Evolutionary conservation across 2,329 filamentous ascomycete genomes (phyloP).

Genomic region (Fusarium scirpi): DNA sequence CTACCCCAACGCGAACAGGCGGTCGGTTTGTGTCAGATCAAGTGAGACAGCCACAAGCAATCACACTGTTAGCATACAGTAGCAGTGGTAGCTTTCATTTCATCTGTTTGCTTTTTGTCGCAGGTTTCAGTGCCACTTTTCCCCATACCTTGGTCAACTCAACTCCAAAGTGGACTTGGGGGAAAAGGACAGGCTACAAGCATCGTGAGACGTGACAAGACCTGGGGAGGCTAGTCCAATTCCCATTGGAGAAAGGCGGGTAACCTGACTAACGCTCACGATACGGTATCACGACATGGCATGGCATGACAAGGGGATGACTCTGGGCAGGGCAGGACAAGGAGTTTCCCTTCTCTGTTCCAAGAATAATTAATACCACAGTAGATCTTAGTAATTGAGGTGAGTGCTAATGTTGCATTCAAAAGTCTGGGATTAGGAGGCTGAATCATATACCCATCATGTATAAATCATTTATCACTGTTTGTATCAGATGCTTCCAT

Average conservation of each 20-base stretch:
- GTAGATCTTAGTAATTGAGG: neutral
- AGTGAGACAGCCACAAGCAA: slow-evolving; percentile 30
- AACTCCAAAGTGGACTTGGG: neutral
- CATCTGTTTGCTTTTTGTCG: neutral
- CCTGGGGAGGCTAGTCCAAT: slow-evolving; percentile 12
- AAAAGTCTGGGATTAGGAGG: neutral
- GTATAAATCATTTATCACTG: too few relatives aligned
- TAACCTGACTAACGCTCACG: slow-evolving; percentile 13
- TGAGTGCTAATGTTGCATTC: neutral
- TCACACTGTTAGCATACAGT: neutral
- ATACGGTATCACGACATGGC: slow-evolving; percentile 17
- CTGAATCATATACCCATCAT: too few relatives aligned
- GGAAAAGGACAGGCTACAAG: slow-evolving; percentile 3
- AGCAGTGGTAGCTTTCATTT: too few relatives aligned
- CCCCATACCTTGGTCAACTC: slow-evolving; percentile 1
- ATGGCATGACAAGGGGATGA: slow-evolving; percentile 1
- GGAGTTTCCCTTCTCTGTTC: slow-evolving; percentile 10
- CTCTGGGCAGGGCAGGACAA: neutral
- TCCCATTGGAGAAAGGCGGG: slow-evolving; percentile 6
- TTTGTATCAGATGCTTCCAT: neutral
- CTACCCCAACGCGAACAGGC: slow-evolving; percentile 20
- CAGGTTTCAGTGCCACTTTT: slow-evolving; percentile 4
- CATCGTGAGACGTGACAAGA: slow-evolving; percentile 39
- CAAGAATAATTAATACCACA: neutral
- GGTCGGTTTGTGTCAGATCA: slow-evolving; percentile 28